Base-by-base conservation (phyloP, 2,329 filamentous ascomycete genomes). In the Chrysoporthe cubensis region DNA sequence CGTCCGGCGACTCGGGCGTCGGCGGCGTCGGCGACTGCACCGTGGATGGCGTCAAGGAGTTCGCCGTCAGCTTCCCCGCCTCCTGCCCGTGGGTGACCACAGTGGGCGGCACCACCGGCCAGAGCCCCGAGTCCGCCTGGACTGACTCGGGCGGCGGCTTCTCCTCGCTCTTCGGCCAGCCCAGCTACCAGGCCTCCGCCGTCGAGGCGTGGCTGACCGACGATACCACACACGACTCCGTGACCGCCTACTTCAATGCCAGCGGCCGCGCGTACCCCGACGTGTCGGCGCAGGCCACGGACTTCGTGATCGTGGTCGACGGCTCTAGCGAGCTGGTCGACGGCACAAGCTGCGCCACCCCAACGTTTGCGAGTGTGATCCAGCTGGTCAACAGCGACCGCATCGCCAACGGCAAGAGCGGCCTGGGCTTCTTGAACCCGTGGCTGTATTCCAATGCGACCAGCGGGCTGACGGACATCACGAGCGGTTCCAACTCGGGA, bases 81-180 rank as follows among this genome's bases (percentile, higher is more conserved):
- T 73, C 77, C 1, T 84, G 89, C 72, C 89, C 89, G 0, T 91
- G 87, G 69, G 83, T 91, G 61, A 91, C 89, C 0, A 75, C 84
- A 0, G 87, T 91, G 1, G 89, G 89, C 1, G 88, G 84, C 0
- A 90, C 88, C 0, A 79, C 81, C 70, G 81, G 69, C 1, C 76
- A 71, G 70, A 81, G 67, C 9, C 87, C 87, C 0, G 89, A 90
- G 73, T 75, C 74, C 46, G 84, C 84, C 7, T 81, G 84, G 54
- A 74, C 81, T 26, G 87, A 87, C 70, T 85, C 86, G 0, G 83
- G 79, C 0, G 83, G 83, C 18, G 83, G 83, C 21, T 85, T 85
- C 76, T 84, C 82, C 54, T 79, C 82, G 56, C 78, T 83, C 71
- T 85, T 83, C 72, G 8, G 73, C 1, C 78, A 79, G 7, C 82